phyloP scores from a whole-genome alignment of 352 stramenopile species.

The Globisporangium splendens region DNA sequence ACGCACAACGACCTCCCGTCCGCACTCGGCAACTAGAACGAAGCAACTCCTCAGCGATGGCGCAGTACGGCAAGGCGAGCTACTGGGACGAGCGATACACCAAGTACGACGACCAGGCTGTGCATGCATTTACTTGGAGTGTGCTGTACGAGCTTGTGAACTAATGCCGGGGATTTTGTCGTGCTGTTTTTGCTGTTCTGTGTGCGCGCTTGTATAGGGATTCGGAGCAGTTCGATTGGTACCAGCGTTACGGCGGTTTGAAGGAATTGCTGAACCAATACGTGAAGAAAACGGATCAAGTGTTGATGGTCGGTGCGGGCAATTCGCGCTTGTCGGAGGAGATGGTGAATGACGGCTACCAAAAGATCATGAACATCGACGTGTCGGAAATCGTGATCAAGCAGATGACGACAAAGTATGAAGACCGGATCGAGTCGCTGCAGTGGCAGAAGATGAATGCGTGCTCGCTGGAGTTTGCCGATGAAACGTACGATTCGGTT shows the following conservation, averaged over 20 bases:
- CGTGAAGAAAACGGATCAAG: slow-evolving; percentile 91
- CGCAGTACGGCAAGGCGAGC: slow-evolving; percentile 90
- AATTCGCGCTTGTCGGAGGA: slow-evolving; percentile 95
- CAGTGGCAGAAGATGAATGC: slow-evolving; percentile 96
- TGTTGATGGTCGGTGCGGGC: slow-evolving; percentile 92
- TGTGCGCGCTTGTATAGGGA: slow-evolving; percentile 42
- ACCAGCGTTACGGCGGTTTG: slow-evolving; percentile 90
- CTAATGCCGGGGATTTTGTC: no score
- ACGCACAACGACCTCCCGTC: background rate
- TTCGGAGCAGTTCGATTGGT: slow-evolving; percentile 94
- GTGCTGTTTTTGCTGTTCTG: background rate
- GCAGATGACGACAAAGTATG: slow-evolving; percentile 92
- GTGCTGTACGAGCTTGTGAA: no score
- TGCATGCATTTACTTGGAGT: background rate
- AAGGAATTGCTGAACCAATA: slow-evolving; percentile 91
- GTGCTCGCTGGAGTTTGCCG: slow-evolving; percentile 91
- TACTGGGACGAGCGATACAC: slow-evolving; percentile 96
- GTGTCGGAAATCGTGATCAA: slow-evolving; percentile 93
- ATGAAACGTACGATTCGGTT: slow-evolving; percentile 93
- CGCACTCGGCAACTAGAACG: background rate
- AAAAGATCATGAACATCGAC: slow-evolving; percentile 95
- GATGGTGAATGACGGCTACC: slow-evolving; percentile 95
- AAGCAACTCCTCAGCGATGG: slow-evolving; percentile 38
- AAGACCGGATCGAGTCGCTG: slow-evolving; percentile 88
- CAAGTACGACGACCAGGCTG: slow-evolving; percentile 56